Base-by-base conservation (phyloP, 75 land plant genomes). In the Selaginella moellendorffii region DNA sequence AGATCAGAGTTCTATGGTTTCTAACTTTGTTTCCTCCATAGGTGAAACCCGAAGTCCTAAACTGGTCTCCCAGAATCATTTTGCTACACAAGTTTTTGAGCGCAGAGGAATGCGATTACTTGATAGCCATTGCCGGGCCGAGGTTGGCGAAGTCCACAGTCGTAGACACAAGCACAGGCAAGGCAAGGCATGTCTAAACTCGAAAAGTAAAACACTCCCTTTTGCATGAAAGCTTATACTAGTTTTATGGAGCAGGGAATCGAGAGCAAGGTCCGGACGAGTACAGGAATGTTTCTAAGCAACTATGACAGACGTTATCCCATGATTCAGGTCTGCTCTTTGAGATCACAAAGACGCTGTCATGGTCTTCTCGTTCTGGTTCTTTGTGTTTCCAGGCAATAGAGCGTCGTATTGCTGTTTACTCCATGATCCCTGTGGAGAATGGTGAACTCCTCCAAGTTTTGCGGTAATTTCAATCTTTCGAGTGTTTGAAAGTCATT, bases 361-460 rank as follows among this genome's bases (percentile, higher is more conserved):
- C 24, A 21, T 54, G 20, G 10, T 54, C 24, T 54, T 46, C 51
- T 46, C 51, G 10, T 18, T 46, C 51, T 46, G 51, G 23, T 24
- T 8, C 19, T 56, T 24, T 56, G 9, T 8, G 17, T 8, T 25
- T 9, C 18, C 79, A 93, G 99, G 99, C 80, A 26, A 93, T 93
- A 63, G 99, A 93, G 75, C 80, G 77, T 30, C 74, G 99, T 31
- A 89, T 93, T 54, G 66, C 96, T 62, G 82, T 86, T n/a, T 86
- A 74, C 68, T 79, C 99, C 67, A 95, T 90, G 85, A 65, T 93
- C 2, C 99, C 99, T 10, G 78, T 68, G 2, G 96, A 93, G 70
- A 88, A 93, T 81, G 99, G 99, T 64, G 99, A 93, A 72, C 84
- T 83, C 2, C 78, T 93, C 61, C 99, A 93, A 71, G 85, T 93